Evolutionary conservation across 441 rosid genomes (phyloP).

Genomic region (Manihot esculenta): DNA sequence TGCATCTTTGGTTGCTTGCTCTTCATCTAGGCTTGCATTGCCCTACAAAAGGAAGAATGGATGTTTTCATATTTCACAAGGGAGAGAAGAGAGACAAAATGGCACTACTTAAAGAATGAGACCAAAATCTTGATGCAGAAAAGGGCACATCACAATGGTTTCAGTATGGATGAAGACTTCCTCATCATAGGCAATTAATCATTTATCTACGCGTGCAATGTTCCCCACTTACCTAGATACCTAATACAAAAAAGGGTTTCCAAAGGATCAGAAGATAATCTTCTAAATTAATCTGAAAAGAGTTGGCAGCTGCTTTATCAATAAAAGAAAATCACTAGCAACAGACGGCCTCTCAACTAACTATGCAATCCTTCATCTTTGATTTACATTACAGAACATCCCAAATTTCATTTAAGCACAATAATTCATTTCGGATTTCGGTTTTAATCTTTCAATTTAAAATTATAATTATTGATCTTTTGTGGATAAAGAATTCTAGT

Average conservation of each 20-base stretch:
- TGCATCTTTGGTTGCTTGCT: slow-evolving; percentile 42
- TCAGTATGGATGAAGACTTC: slow-evolving; percentile 1
- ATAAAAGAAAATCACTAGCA: not conserved
- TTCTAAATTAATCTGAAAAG: not conserved
- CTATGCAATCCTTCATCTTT: too few species aligned
- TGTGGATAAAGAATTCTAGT: too few species aligned
- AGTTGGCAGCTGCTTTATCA: not conserved
- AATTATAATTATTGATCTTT: too few species aligned
- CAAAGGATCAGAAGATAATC: slow-evolving; percentile 17
- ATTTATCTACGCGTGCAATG: slow-evolving; percentile 14
- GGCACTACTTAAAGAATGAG: slow-evolving; percentile 10
- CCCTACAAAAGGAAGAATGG: slow-evolving; percentile 71
- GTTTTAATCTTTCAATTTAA: too few species aligned
- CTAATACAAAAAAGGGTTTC: slow-evolving; percentile 15
- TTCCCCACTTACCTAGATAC: slow-evolving; percentile 25
- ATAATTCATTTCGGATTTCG: too few species aligned
- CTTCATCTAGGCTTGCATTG: slow-evolving; percentile 90
- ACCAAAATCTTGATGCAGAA: slow-evolving; percentile 16
- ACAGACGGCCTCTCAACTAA: too few species aligned
- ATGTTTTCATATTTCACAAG: slow-evolving; percentile 32
- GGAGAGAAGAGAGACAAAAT: slow-evolving; percentile 26
- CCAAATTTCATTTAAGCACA: too few species aligned
- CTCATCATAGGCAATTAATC: slow-evolving; percentile 10
- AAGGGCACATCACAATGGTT: slow-evolving; percentile 4
- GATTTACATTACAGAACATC: too few species aligned